These are phyloP conservation scores for Dioszegia crocea DNA, from an alignment of 768 basidiomycete genomes.

Conservation along the genomic window DNA sequence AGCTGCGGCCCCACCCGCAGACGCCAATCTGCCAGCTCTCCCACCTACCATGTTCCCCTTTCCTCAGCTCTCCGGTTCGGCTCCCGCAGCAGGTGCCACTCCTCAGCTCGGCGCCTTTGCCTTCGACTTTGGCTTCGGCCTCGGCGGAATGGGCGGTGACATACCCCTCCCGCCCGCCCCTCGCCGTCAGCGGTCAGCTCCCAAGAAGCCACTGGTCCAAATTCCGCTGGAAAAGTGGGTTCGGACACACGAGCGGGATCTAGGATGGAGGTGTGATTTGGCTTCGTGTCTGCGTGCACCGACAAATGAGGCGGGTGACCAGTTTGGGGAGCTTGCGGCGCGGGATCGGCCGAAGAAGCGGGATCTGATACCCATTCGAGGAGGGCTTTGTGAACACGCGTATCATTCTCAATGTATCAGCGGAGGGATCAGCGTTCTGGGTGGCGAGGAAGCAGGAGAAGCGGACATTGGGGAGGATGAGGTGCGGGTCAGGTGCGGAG, in stretches of 20 bases:
- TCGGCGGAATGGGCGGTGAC: too few species aligned
- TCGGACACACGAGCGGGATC: conserved; percentile 18
- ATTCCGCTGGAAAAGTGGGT: conserved; percentile 33
- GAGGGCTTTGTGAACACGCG: neutral
- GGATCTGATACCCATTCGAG: neutral
- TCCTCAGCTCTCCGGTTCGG: too few species aligned
- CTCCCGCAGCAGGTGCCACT: conserved; percentile 1
- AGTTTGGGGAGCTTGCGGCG: neutral
- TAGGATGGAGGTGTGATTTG: conserved; percentile 42
- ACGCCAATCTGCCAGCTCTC: too few species aligned
- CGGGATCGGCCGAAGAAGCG: neutral
- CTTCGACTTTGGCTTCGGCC: neutral
- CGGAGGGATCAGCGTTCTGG: neutral
- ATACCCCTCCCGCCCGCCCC: too few species aligned
- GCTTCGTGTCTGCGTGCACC: conserved; percentile 25
- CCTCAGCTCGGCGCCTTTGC: too few species aligned
- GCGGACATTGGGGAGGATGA: neutral
- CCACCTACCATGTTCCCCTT: too few species aligned
- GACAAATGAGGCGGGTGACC: conserved; percentile 1
- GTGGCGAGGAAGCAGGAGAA: neutral
- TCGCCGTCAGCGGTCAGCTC: neutral
- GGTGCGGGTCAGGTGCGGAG: neutral
- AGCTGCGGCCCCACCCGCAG: neutral
- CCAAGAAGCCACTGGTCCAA: conserved; percentile 14
- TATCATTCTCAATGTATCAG: neutral